A percentile compares a stretch with the other conserved stretches of the same genome.
These are phyloP conservation scores for Apiospora malaysiana DNA, from an alignment of 2,329 filamentous ascomycete species.

Conservation along the genomic window DNA sequence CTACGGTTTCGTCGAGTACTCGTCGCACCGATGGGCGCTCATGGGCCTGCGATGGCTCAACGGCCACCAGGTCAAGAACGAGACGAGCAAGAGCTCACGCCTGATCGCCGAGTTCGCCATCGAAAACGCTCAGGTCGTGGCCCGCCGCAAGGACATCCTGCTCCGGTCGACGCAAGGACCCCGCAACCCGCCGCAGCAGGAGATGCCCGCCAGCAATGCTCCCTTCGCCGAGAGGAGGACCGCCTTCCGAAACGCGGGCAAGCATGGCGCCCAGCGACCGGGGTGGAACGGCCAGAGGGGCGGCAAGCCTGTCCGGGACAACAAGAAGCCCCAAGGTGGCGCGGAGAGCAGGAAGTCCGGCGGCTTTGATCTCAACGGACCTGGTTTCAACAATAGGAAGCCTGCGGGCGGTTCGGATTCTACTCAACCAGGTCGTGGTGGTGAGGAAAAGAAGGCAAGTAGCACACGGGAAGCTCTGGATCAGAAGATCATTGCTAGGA, in stretches of 20 bases:
- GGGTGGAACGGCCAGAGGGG: neutral
- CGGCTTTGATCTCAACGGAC: neutral
- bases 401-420: constrained; percentile 13
- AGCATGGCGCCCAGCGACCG: neutral
- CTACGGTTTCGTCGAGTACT: constrained; percentile 98
- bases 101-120: constrained; percentile 97
- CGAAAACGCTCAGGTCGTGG: constrained; percentile 96
- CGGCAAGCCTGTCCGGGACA: constrained; percentile 6
- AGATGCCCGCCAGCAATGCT: constrained; percentile 2
- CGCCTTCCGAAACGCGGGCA: neutral
- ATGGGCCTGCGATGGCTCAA: constrained; percentile 97
- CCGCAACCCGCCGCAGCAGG: constrained; percentile 26
- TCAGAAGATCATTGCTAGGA: constrained; percentile 84
- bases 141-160: constrained; percentile 70
- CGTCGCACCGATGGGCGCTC: constrained; percentile 88
- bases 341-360: neutral
- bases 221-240: neutral
- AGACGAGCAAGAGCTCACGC: constrained; percentile 80
- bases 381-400: constrained; percentile 23
- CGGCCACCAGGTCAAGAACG: constrained; percentile 67
- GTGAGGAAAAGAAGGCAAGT: constrained; percentile 35
- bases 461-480: constrained; percentile 49
- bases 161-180: constrained; percentile 37
- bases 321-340: constrained; percentile 24
- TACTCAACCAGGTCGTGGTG: constrained; percentile 25